These are phyloP conservation scores for Bipolaris victoriae DNA, from an alignment of 2,329 filamentous ascomycete genomes.

Conservation along the genomic window DNA sequence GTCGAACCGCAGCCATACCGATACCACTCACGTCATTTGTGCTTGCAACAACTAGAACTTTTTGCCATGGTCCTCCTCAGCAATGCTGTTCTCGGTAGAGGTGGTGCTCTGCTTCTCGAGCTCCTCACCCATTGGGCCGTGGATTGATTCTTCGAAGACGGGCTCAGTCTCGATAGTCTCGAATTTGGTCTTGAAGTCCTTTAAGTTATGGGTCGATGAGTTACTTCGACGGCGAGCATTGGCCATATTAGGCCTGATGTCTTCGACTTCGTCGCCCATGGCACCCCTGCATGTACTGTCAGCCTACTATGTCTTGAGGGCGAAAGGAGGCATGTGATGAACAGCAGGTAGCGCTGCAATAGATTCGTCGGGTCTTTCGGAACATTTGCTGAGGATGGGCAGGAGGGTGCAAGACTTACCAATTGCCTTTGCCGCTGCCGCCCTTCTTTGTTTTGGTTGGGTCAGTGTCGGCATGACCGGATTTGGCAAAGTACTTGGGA, in stretches of 20 bases:
- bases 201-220: constrained; percentile 74
- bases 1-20: constrained; percentile 27
- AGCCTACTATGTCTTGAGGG: constrained; percentile 14
- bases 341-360: background rate
- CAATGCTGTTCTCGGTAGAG: constrained; percentile 62
- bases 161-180: constrained; percentile 88
- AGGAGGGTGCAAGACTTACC: constrained; percentile 64
- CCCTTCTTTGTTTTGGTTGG: constrained; percentile 98
- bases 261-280: constrained; percentile 81
- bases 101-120: constrained; percentile 60
- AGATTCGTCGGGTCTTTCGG: background rate
- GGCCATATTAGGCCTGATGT: constrained; percentile 81
- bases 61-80: constrained; percentile 60
- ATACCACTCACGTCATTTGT: background rate
- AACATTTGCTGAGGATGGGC: background rate
- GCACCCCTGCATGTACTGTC: constrained; percentile 69
- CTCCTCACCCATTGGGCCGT: constrained; percentile 68
- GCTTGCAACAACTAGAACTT: constrained; percentile 46
- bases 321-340: background rate
- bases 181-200: constrained; percentile 95
- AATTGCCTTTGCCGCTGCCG: constrained; percentile 90
- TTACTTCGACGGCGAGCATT: constrained; percentile 93
- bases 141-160: constrained; percentile 86
- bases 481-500: constrained; percentile 92
- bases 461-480: constrained; percentile 78